Evolutionary conservation across 768 basidiomycete genomes (phyloP), one percentile per base, ranked within the genome.

Genomic region (Phlebiopsis flavidoalba): DNA sequence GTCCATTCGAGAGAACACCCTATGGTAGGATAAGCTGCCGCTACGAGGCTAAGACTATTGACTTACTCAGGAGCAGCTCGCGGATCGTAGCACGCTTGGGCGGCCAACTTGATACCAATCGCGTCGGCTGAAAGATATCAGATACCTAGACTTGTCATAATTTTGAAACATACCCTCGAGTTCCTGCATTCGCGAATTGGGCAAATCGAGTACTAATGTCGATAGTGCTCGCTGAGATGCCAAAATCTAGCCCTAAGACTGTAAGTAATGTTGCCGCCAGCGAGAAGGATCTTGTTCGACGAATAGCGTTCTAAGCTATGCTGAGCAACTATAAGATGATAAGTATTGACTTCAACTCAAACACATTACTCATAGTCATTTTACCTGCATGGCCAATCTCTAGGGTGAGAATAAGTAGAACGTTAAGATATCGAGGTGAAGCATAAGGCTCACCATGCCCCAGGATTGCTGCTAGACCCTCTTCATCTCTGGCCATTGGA

Each of bases 11-110:
- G 73, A 70, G 74, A 92, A 94, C 79, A 95, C 82, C 63, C 89
- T 91, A 56, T 17, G 57, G 40, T n/a, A 8, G 40, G 51, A 31
- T 54, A 1, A 31, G 26, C 26, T 45, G 40, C 17, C 2, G 24
- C 1, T 4, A 36, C 14, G 35, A 55, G 7, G 24, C 21, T 24
- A 12, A 40, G 54, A 22, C 26, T 31, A 31, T 31, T 31, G 26
- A 71, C 83, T 65, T 66, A 94, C 93, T 80, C 79, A 12, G 89
- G 84, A 3, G 91, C 83, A 21, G 87, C 89, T 17, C 72, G 75
- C 0, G 95, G 95, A 68, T 98, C 83, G 70, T 85, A 98, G 73
- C 95, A 98, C 0, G 94, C 95, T 65, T 79, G 81, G 53, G 92
- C 80, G 76, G 89, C 88, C 26, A 98, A 77, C 6, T 80, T 80